Evolutionary conservation across 768 basidiomycete genomes (phyloP).

Genomic region (Xerocomus brunneocitrinus): DNA sequence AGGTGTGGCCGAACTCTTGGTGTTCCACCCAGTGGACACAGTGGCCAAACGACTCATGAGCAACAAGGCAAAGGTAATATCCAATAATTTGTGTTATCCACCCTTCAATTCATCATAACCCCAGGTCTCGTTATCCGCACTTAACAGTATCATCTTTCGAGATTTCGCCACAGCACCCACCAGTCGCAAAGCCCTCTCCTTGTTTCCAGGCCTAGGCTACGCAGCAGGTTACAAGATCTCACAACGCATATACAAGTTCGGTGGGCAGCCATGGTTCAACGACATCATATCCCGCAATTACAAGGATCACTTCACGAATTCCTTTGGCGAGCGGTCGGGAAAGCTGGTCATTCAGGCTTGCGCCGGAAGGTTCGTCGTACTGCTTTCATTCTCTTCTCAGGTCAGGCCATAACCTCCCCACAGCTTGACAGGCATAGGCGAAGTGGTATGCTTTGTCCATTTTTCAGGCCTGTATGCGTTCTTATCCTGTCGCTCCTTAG

Average conservation of each 20-base stretch:
- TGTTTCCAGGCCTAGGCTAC: conserved; percentile 98
- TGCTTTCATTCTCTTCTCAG: background rate
- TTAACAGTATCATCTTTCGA: conserved; percentile 83
- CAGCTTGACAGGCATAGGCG: conserved; percentile 80
- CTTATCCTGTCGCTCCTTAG: conserved; percentile 31
- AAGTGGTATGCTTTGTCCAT: conserved; percentile 64
- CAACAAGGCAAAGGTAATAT: conserved; percentile 76
- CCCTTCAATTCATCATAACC: background rate
- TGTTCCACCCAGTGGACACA: conserved; percentile 96
- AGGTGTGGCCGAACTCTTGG: conserved; percentile 93
- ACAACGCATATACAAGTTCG: conserved; percentile 96
- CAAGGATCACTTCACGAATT: conserved; percentile 72
- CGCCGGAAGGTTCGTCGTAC: conserved; percentile 72
- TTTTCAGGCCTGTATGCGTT: background rate
- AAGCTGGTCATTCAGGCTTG: conserved; percentile 94
- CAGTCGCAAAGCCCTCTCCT: conserved; percentile 68
- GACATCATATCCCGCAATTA: conserved; percentile 83
- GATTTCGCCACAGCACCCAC: conserved; percentile 70
- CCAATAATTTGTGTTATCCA: background rate
- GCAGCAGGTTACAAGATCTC: conserved; percentile 97
- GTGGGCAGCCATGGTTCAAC: conserved; percentile 97
- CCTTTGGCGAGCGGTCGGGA: conserved; percentile 91
- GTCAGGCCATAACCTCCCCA: background rate
- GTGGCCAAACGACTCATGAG: conserved; percentile 99
- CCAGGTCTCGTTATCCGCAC: conserved; percentile 58